Conservation (phyloP, 768 basidiomycete species). For the Gymnopilus dilepis region DNA sequence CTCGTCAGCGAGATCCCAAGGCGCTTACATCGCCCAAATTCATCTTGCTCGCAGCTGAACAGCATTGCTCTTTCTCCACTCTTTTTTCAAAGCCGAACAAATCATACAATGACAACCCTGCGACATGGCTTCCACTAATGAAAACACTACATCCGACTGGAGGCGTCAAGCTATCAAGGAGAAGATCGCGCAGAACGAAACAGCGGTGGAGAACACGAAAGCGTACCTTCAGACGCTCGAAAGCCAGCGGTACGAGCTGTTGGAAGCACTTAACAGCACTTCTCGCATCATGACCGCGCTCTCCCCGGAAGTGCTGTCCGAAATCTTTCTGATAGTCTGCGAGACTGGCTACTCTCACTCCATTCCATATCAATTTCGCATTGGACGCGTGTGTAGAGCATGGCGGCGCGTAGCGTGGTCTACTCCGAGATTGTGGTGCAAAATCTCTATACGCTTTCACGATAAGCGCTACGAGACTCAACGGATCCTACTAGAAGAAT, state of each 20-base stretch:
- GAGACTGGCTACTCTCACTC: no score
- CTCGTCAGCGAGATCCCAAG: no score
- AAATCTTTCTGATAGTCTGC: background rate
- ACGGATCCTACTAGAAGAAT: constrained; percentile 6
- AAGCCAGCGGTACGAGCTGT: constrained; percentile 3
- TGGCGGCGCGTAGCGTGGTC: constrained; percentile 14
- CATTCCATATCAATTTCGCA: background rate
- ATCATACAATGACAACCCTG: no score
- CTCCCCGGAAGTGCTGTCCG: background rate
- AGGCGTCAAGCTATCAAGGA: background rate
- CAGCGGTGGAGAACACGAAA: background rate
- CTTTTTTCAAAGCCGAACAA: no score
- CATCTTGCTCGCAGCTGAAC: no score
- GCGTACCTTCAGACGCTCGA: background rate
- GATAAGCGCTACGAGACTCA: background rate
- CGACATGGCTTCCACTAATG: no score
- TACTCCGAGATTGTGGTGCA: constrained; percentile 6
- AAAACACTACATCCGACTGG: background rate
- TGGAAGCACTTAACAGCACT: background rate
- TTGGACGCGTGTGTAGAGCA: constrained; percentile 12
- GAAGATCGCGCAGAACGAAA: constrained; percentile 4
- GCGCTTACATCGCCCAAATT: no score
- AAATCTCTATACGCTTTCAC: background rate
- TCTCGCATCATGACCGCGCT: background rate
- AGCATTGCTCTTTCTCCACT: no score